Evolutionary conservation across 805 yeast species (phyloP), one percentile per base, ranked within the genome.

Genomic region (Candida maltosa): DNA sequence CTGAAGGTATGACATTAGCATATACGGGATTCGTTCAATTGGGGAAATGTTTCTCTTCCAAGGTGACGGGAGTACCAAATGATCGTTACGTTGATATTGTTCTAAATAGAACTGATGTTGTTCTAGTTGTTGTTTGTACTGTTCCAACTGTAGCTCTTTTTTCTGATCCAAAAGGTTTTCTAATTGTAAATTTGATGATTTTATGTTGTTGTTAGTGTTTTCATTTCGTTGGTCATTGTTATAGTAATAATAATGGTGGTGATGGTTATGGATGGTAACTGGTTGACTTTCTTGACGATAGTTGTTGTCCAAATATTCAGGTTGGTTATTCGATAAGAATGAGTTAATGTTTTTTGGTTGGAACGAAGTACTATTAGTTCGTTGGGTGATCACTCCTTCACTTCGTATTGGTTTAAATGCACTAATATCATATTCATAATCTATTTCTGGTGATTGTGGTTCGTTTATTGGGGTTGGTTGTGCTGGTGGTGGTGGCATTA

Each of bases 1-100:
- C 53, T 83, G 89, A 22, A 81, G 51, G 45, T 81, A 80, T 10
- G 88, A 76, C 7, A 81, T 69, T 7, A 80, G 49, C 19, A 76
- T 50, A 48, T 83, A 83, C 5, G 83, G 76, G 0, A 66, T 56
- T 39, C 69, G 70, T 20, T 73, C 76, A 14, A 60, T 64, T 3
- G 87, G 84, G 9, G 60, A 49, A 3, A 79, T 73, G 5, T 56
- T 48, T 5, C 62, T 38, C 5, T 75, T 71, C 86, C 86, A 80
- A 0, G 86, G 84, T 2, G 62, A 60, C 1, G 87, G 87, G 21
- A 80, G 58, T 11, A 28, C 24, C n/a, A 31, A 14, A 5, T 17
- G 37, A 17, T 37, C 37, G 14, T 33, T 23, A 18, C 21, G 14
- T 10, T 15, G 16, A 17, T 26, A 17, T 26, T 24, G 10, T 17